Percentiles rank a stretch among this genome's conserved stretches.
Evolutionary conservation across 352 stramenopile genomes (phyloP).

Genomic region (Aphanomyces euteiches): DNA sequence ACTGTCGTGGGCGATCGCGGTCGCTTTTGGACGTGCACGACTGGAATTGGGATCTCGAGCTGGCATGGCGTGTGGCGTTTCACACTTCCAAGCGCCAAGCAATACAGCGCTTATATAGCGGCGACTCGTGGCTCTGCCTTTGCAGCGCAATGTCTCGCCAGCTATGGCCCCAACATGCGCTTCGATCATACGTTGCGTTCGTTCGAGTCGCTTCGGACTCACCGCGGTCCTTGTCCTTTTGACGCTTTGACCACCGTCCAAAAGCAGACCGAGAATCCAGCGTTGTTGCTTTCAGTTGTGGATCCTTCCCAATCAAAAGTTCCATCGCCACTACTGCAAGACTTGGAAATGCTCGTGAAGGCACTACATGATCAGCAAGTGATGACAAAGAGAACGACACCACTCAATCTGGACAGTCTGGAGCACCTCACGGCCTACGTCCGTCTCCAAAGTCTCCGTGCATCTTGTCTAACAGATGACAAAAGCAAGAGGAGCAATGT

Average conservation of each 20-base stretch:
- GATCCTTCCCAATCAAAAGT: conserved; percentile 32
- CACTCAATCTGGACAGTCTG: conserved; percentile 68
- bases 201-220: conserved; percentile 55
- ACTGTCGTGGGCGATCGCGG: conserved; percentile 30
- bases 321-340: conserved; percentile 45
- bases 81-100: conserved; percentile 46
- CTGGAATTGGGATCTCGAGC: conserved; percentile 53
- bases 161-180: conserved; percentile 50
- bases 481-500: too few species aligned
- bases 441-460: too few species aligned
- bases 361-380: conserved; percentile 21
- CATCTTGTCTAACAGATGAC: too few species aligned
- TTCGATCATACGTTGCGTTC: conserved; percentile 59
- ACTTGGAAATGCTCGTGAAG: conserved; percentile 34
- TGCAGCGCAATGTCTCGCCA: conserved; percentile 43
- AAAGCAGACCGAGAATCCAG: conserved; percentile 52
- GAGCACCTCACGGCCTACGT: conserved; percentile 51
- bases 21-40: conserved; percentile 52
- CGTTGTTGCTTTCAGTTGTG: conserved; percentile 63
- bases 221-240: conserved; percentile 1
- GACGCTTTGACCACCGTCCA: conserved; percentile 10
- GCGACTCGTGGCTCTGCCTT: conserved; percentile 31
- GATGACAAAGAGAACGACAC: conserved; percentile 44
- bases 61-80: conserved; percentile 63
- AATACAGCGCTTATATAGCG: conserved; percentile 35